Evolutionary conservation across 2,329 filamentous ascomycete species (phyloP).

Genomic region (Pseudocercospora musae): DNA sequence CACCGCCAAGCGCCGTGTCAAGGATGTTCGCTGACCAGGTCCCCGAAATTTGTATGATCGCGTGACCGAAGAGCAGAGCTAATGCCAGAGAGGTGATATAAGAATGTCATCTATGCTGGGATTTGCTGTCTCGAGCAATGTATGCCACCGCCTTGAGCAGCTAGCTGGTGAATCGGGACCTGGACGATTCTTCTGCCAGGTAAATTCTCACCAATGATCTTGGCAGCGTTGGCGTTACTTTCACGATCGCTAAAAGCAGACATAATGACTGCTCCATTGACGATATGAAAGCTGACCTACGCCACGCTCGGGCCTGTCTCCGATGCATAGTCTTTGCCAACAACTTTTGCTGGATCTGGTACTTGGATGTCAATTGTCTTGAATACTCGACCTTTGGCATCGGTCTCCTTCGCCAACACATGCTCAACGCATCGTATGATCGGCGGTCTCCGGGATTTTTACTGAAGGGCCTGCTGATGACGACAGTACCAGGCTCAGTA

Average conservation of each 20-base stretch:
- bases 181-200: slow-evolving; percentile 16
- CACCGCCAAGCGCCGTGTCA: not conserved
- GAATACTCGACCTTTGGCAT: slow-evolving; percentile 12
- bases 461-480: slow-evolving; percentile 13
- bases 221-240: slow-evolving; percentile 11
- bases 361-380: slow-evolving; percentile 15
- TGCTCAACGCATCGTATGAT: slow-evolving; percentile 1
- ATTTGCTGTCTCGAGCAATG: slow-evolving; percentile 21
- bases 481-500: slow-evolving; percentile 6
- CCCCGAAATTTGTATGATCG: not conserved
- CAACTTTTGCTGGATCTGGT: slow-evolving; percentile 2
- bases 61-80: not conserved
- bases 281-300: slow-evolving; percentile 20
- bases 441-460: not conserved
- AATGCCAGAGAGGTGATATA: too few relatives aligned
- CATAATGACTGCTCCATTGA: slow-evolving; percentile 19
- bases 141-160: slow-evolving; percentile 18
- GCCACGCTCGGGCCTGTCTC: slow-evolving; percentile 10
- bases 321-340: slow-evolving; percentile 11
- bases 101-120: not conserved
- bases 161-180: slow-evolving; percentile 17
- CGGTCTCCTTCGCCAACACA: slow-evolving; percentile 5
- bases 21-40: not conserved
- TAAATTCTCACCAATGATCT: slow-evolving; percentile 11
- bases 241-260: slow-evolving; percentile 17